Base-by-base conservation (phyloP, 305 asterid species). In the Fraxinus sp. region DNA sequence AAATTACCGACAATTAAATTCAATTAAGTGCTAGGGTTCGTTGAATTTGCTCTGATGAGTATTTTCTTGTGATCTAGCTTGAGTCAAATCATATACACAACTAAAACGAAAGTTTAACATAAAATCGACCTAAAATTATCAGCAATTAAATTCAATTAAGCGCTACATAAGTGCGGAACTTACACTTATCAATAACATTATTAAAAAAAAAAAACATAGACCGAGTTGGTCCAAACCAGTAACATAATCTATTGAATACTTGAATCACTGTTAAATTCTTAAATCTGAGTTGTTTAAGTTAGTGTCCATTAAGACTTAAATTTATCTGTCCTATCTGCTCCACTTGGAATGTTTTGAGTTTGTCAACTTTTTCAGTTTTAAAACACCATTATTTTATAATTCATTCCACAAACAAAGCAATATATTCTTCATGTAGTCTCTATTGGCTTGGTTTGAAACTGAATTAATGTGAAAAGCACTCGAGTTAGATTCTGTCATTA, bases 321-420 rank as follows among this genome's bases (percentile, higher is more conserved):
- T 33, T 4, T 33, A 33, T 33, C 37, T 33, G 37, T 33, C 37
- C 37, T 33, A 93, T 90, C 91, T 86, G 90, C 92, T 87, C 91
- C 94, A 86, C 91, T 90, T 89, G 92, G 92, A 89, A 87, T 84
- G 88, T 85, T 86, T 83, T 83, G 91, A 84, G 85, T 82, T 44
- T 86, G 93, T 88, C 92, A 86, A 89, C 73, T 59, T 33, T 73
- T 62, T 24, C 80, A 75, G 49, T 80, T 84, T 57, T 76, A 24
- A 82, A 82, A 68, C 79, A 32, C 76, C 76, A 82, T 52, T 68
- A 62, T 0, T 33, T 71, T 59, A 68, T 39, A 44, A 28, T 72
- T 52, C n/a, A 32, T 24, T 79, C 72, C 72, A 62, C 72, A 62
- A 62, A 14, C 74, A 68, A 68, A 68, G 37, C 37, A 11, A 68